phyloP scores from a whole-genome alignment of 371 early-diverging fungal species.

The Mortierella sp. region DNA sequence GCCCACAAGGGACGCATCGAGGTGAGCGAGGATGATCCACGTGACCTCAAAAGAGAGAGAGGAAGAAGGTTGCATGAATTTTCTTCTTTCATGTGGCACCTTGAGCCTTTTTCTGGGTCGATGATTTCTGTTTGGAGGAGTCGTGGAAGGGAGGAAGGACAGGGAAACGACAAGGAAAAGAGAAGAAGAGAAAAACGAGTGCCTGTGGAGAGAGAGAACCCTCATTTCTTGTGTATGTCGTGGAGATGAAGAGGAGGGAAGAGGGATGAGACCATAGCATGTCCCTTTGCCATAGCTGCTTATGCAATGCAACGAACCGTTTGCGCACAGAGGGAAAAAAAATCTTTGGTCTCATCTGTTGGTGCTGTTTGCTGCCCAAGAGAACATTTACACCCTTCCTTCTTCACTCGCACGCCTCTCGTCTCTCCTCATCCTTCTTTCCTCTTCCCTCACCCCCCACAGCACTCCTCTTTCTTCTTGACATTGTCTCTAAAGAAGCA shows the following conservation, averaged over 20 bases:
- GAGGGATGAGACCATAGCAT: not conserved
- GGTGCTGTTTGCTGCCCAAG: not conserved
- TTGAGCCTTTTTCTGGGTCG: not conserved
- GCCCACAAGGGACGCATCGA: not conserved
- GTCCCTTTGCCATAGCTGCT: not conserved
- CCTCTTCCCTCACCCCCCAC: not conserved
- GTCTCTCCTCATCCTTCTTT: not conserved
- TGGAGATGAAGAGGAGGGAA: not conserved
- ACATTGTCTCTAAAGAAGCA: too few species aligned
- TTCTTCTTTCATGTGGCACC: not conserved
- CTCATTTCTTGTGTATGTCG: not conserved
- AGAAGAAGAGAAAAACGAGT: not conserved
- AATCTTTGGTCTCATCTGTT: not conserved
- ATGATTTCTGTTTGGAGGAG: not conserved
- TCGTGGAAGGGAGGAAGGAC: not conserved
- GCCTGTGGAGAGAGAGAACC: not conserved
- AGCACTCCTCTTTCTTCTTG: too few species aligned
- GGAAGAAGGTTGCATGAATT: constrained; percentile 7
- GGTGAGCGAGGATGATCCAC: not conserved
- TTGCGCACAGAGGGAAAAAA: not conserved
- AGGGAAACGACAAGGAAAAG: too few species aligned
- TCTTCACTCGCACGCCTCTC: not conserved
- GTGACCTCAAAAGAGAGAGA: not conserved
- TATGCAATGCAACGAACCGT: too few species aligned
- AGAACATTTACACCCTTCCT: not conserved